Conservation (phyloP, 257 asterid genomes). For the Ligustrum vulgare region DNA sequence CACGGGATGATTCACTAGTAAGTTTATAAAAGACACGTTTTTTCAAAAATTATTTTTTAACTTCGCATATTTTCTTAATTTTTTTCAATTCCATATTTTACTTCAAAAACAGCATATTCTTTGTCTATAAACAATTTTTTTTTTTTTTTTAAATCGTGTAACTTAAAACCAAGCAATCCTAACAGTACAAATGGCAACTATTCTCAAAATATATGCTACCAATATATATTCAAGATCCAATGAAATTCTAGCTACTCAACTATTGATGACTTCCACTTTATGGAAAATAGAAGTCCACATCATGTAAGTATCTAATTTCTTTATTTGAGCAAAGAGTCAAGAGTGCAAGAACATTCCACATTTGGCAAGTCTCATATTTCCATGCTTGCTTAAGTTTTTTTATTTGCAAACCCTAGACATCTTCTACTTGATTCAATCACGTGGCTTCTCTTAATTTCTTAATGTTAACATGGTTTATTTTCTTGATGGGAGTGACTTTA, state of each 20-base stretch:
- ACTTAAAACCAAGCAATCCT: too few relatives aligned
- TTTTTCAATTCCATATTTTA: too few relatives aligned
- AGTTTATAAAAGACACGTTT: too few relatives aligned
- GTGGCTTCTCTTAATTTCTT: slow-evolving; percentile 31
- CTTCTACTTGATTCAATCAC: slow-evolving; percentile 41
- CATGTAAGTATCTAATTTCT: slow-evolving; percentile 3
- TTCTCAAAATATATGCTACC: too few relatives aligned
- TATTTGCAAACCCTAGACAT: slow-evolving; percentile 32
- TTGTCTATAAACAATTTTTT: too few relatives aligned
- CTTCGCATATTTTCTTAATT: too few relatives aligned
- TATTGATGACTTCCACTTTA: slow-evolving; percentile 25
- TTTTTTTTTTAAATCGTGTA: too few relatives aligned
- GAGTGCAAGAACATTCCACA: slow-evolving; percentile 34
- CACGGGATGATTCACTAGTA: too few relatives aligned
- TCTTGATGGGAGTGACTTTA: slow-evolving; percentile 45
- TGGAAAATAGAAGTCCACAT: slow-evolving; percentile 52
- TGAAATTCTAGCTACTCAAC: slow-evolving; percentile 31
- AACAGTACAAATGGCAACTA: too few relatives aligned
- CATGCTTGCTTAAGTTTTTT: slow-evolving; percentile 25
- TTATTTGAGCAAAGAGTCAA: too few relatives aligned
- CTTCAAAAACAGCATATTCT: too few relatives aligned
- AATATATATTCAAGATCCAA: slow-evolving; percentile 34
- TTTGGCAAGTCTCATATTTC: slow-evolving; percentile 38
- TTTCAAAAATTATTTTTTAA: too few relatives aligned
- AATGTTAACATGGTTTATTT: neutral